A percentile compares a stretch with the other conserved stretches of the same genome.
Evolutionary conservation across 2,329 filamentous ascomycete genomes (phyloP).

Genomic region (Calonectria leucothoes): DNA sequence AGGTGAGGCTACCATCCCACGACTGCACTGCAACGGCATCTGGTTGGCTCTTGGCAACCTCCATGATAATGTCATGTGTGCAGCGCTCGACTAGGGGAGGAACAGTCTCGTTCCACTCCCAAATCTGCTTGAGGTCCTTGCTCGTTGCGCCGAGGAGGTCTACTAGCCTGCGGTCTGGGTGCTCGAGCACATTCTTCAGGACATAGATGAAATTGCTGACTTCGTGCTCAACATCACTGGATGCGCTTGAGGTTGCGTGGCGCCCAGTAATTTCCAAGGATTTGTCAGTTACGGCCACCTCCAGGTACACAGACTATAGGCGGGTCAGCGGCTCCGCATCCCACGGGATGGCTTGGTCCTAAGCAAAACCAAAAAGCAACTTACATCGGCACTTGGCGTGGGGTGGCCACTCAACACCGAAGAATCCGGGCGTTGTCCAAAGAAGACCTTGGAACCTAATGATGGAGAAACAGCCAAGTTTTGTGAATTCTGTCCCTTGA

Average conservation of each 20-base stretch:
- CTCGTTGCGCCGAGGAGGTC: slow-evolving; percentile 30
- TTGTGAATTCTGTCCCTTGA: slow-evolving; percentile 17
- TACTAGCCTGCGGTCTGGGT: slow-evolving; percentile 18
- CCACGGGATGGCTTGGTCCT: not conserved
- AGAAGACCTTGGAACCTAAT: slow-evolving; percentile 21
- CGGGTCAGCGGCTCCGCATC: slow-evolving; percentile 3
- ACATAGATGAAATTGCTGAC: slow-evolving; percentile 30
- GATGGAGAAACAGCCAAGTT: slow-evolving; percentile 2
- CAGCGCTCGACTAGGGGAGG: slow-evolving; percentile 54
- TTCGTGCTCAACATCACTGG: slow-evolving; percentile 25
- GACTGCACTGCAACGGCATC: slow-evolving; percentile 57
- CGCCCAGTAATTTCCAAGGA: slow-evolving; percentile 21
- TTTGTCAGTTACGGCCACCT: slow-evolving; percentile 28
- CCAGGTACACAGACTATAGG: slow-evolving; percentile 24
- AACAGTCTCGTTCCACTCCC: slow-evolving; percentile 58
- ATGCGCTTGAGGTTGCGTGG: slow-evolving; percentile 13
- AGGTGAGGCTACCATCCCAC: slow-evolving; percentile 62
- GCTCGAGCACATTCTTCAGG: slow-evolving; percentile 24
- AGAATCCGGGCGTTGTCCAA: slow-evolving; percentile 15
- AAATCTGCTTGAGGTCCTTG: slow-evolving; percentile 57
- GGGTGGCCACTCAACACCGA: not conserved
- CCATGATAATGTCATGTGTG: slow-evolving; percentile 60
- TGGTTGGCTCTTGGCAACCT: slow-evolving; percentile 51
- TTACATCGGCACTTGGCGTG: slow-evolving; percentile 21
- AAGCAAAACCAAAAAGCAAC: not conserved